Evolutionary conservation across 306 rosid species (phyloP).

Genomic region (Hippophae tibetana): DNA sequence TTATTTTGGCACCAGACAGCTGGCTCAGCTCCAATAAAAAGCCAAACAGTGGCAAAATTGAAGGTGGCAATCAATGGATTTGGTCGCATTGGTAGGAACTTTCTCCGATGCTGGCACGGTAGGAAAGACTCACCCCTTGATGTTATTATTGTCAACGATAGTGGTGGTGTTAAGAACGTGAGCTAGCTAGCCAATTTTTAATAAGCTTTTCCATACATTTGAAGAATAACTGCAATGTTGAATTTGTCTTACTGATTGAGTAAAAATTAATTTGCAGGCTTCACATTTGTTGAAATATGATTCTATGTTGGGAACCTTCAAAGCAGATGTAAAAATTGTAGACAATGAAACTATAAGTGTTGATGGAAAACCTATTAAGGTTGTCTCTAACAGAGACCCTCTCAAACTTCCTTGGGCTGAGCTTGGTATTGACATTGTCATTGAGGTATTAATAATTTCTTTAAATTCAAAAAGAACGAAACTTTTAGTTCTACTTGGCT

Average conservation of each 20-base stretch:
- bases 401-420: conserved; percentile 97
- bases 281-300: conserved; percentile 92
- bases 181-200: neutral
- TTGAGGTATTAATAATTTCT: conserved; percentile 44
- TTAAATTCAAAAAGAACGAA: no score
- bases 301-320: conserved; percentile 87
- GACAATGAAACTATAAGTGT: conserved; percentile 63
- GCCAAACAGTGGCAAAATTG: conserved; percentile 85
- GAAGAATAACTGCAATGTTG: no score
- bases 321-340: conserved; percentile 74
- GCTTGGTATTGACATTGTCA: conserved; percentile 93
- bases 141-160: conserved; percentile 54
- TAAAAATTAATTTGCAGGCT: conserved; percentile 23
- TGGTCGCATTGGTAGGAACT: conserved; percentile 94
- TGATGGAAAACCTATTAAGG: conserved; percentile 89
- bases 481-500: no score
- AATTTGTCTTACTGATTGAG: neutral
- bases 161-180: no score
- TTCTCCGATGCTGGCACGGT: conserved; percentile 98
- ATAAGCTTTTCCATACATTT: no score
- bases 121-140: conserved; percentile 89
- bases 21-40: conserved; percentile 52
- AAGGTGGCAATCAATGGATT: conserved; percentile 98
- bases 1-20: conserved; percentile 25
- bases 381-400: conserved; percentile 87